Percentiles rank a stretch among this genome's conserved stretches.
These are phyloP conservation scores for Thuja plicata DNA, from an alignment of 83 land plant species.

Conservation along the genomic window DNA sequence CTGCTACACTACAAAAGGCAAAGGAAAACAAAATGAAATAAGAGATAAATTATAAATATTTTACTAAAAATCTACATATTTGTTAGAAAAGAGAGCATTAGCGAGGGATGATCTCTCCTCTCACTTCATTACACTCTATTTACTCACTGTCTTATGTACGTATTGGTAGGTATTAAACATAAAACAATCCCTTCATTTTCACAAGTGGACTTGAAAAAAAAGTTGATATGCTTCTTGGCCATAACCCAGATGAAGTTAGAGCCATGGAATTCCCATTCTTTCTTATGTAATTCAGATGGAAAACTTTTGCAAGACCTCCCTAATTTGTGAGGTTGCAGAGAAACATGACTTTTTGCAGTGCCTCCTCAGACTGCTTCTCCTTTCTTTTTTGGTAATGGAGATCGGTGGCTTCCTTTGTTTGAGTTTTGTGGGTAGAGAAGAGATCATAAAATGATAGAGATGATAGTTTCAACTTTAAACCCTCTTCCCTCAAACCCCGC, in stretches of 20 bases:
- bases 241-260: neutral
- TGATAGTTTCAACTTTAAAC: neutral
- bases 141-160: no score
- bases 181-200: no score
- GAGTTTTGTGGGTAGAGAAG: neutral
- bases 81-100: no score
- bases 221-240: no score
- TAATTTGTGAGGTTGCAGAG: neutral
- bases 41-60: no score
- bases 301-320: neutral
- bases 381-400: neutral
- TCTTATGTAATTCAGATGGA: neutral
- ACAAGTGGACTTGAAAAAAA: no score
- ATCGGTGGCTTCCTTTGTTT: neutral
- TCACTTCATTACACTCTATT: no score
- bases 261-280: neutral
- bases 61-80: no score
- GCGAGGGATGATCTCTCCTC: no score
- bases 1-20: no score
- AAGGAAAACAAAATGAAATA: no score
- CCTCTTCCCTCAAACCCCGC: neutral
- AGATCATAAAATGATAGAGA: neutral
- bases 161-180: no score
- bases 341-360: neutral
- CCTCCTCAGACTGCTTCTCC: neutral